Conservation (phyloP, 257 asterid species). For the Petunia axillaris region DNA sequence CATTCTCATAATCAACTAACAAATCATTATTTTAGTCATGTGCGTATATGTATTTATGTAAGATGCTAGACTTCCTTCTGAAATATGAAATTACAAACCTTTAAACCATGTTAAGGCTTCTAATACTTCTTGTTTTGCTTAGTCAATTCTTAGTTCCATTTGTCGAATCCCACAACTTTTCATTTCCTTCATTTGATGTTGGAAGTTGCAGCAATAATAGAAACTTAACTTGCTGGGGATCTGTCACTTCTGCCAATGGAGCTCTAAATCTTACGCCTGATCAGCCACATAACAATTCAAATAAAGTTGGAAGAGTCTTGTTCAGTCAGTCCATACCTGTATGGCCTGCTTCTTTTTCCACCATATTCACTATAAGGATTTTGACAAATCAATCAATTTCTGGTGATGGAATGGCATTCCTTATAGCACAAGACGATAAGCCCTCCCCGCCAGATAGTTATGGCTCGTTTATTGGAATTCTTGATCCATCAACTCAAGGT, state of each 20-base stretch:
- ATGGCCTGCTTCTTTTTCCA: conserved; percentile 69
- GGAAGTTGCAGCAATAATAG: conserved; percentile 40
- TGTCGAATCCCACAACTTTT: conserved; percentile 51
- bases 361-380: conserved; percentile 52
- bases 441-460: conserved; percentile 66
- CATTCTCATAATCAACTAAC: conserved; percentile 3
- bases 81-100: background rate
- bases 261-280: conserved; percentile 52
- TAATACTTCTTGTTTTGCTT: conserved; percentile 34
- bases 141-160: conserved; percentile 33
- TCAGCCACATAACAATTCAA: conserved; percentile 23
- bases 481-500: conserved; percentile 75
- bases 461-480: conserved; percentile 66
- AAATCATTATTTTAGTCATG: conserved; percentile 28
- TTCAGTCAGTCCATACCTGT: conserved; percentile 47
- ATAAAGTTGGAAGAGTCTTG: conserved; percentile 52
- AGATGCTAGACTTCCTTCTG: background rate
- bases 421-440: conserved; percentile 54
- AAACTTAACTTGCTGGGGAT: conserved; percentile 60
- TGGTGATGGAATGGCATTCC: conserved; percentile 70
- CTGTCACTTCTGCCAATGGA: conserved; percentile 49
- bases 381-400: conserved; percentile 46
- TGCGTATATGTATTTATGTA: conserved; percentile 6
- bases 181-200: conserved; percentile 53
- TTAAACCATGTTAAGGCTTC: conserved; percentile 39